A percentile compares a stretch with the other conserved stretches of the same genome.
Conservation (phyloP, 2,329 filamentous ascomycete species). For the Pseudogymnoascus sp. region DNA sequence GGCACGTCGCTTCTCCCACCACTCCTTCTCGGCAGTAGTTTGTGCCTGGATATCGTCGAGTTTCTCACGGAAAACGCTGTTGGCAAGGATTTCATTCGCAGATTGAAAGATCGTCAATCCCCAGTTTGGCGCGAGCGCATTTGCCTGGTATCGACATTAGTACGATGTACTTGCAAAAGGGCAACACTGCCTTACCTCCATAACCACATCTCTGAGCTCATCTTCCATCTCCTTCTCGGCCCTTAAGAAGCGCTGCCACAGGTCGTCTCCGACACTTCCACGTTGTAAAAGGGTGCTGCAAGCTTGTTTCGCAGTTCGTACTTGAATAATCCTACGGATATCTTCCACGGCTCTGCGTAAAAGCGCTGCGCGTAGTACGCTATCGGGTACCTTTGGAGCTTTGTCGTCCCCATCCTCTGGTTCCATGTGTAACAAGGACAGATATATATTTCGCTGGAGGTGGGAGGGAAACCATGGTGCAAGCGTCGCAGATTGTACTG, state of each 20-base stretch:
- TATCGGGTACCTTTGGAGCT: constrained; percentile 65
- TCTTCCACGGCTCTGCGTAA: constrained; percentile 86
- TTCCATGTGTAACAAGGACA: constrained; percentile 78
- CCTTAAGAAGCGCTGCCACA: constrained; percentile 85
- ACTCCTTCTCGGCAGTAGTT: constrained; percentile 67
- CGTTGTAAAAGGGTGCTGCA: constrained; percentile 75
- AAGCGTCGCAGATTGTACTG: constrained; percentile 73
- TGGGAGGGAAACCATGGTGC: constrained; percentile 92
- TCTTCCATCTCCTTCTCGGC: constrained; percentile 98
- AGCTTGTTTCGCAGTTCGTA: constrained; percentile 82
- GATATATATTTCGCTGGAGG: constrained; percentile 87
- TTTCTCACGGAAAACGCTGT: constrained; percentile 65
- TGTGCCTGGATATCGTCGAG: constrained; percentile 69
- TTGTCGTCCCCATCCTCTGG: constrained; percentile 58
- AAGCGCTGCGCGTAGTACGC: constrained; percentile 78
- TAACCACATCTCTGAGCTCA: constrained; percentile 87
- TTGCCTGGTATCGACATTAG: constrained; percentile 54
- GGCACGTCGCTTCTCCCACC: constrained; percentile 82
- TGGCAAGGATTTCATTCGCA: constrained; percentile 90
- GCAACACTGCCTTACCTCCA: constrained; percentile 56
- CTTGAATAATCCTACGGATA: constrained; percentile 81
- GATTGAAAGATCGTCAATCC: constrained; percentile 94
- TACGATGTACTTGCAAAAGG: constrained; percentile 17
- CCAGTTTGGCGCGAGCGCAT: constrained; percentile 82
- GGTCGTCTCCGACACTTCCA: constrained; percentile 89